These are phyloP conservation scores for Ogataea hybrid DNA, from an alignment of 1,139 yeast genomes.

Conservation along the genomic window DNA sequence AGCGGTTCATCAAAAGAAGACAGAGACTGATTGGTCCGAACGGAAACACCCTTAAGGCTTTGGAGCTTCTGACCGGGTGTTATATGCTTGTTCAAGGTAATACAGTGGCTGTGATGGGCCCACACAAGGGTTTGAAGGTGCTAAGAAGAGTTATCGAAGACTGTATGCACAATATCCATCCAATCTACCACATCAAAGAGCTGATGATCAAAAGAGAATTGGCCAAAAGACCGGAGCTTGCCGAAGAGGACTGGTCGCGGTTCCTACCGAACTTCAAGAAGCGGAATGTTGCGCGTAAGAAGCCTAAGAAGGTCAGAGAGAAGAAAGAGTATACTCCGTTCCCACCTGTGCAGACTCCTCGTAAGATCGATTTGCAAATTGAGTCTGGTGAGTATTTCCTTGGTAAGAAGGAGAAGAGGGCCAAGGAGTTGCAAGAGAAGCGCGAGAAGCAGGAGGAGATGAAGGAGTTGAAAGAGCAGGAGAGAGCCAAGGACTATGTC, in stretches of 20 bases:
- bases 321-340: slow-evolving; percentile 96
- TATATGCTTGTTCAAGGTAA: slow-evolving; percentile 96
- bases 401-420: slow-evolving; percentile 77
- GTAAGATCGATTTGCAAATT: slow-evolving; percentile 95
- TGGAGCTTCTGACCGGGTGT: slow-evolving; percentile 89
- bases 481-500: slow-evolving; percentile 72
- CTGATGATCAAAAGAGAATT: slow-evolving; percentile 95
- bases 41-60: slow-evolving; percentile 94
- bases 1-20: slow-evolving; percentile 90
- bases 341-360: slow-evolving; percentile 97
- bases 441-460: slow-evolving; percentile 73
- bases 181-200: slow-evolving; percentile 95
- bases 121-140: slow-evolving; percentile 88
- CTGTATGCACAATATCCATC: slow-evolving; percentile 95
- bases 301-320: slow-evolving; percentile 67
- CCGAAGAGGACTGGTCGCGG: slow-evolving; percentile 95
- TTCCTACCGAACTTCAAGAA: slow-evolving; percentile 97
- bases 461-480: slow-evolving; percentile 62
- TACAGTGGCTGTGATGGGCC: slow-evolving; percentile 97
- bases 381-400: slow-evolving; percentile 98
- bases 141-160: slow-evolving; percentile 94
- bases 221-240: slow-evolving; percentile 91
- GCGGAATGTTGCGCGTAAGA: slow-evolving; percentile 92
- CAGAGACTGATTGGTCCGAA: slow-evolving; percentile 96
- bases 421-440: slow-evolving; percentile 71